phyloP scores from a whole-genome alignment of 2,329 filamentous ascomycete species.

The Alternaria postmessia region DNA sequence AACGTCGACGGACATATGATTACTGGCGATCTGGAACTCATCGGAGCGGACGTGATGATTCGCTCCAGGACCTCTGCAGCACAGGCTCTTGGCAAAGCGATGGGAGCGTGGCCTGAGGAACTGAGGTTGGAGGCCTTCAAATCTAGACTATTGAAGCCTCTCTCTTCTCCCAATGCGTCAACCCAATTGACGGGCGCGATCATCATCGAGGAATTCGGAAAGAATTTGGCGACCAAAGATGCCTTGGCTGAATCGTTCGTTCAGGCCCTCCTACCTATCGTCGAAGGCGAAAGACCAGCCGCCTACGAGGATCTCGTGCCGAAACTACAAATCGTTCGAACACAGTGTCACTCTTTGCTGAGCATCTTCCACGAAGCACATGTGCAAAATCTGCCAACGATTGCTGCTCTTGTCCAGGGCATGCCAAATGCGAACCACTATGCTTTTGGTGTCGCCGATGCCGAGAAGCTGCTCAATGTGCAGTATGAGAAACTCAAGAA shows the following conservation, averaged over 20 bases:
- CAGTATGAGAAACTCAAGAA: slow-evolving; percentile 92
- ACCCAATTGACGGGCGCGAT: slow-evolving; percentile 85
- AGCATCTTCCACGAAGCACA: slow-evolving; percentile 82
- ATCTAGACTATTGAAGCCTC: slow-evolving; percentile 68
- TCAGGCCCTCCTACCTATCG: slow-evolving; percentile 73
- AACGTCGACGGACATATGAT: slow-evolving; percentile 99
- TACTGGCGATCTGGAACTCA: slow-evolving; percentile 93
- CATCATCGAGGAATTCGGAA: slow-evolving; percentile 88
- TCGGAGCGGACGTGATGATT: slow-evolving; percentile 87
- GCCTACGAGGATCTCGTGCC: slow-evolving; percentile 91
- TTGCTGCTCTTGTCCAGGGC: slow-evolving; percentile 93
- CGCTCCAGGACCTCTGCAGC: slow-evolving; percentile 89
- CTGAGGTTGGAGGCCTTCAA: slow-evolving; percentile 70
- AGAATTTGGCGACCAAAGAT: slow-evolving; percentile 55
- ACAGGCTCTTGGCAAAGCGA: slow-evolving; percentile 82
- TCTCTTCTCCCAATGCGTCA: slow-evolving; percentile 79
- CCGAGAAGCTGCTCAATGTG: slow-evolving; percentile 83
- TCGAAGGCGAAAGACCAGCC: slow-evolving; percentile 80
- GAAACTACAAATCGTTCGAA: slow-evolving; percentile 86
- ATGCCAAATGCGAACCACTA: slow-evolving; percentile 90
- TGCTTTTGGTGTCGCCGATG: slow-evolving; percentile 87
- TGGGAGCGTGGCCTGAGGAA: slow-evolving; percentile 75
- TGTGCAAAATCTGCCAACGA: slow-evolving; percentile 71
- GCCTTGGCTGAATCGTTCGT: slow-evolving; percentile 67
- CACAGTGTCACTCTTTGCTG: slow-evolving; percentile 88